Conservation (phyloP, 2,329 filamentous ascomycete genomes). For the Lecanicillium sp. region DNA sequence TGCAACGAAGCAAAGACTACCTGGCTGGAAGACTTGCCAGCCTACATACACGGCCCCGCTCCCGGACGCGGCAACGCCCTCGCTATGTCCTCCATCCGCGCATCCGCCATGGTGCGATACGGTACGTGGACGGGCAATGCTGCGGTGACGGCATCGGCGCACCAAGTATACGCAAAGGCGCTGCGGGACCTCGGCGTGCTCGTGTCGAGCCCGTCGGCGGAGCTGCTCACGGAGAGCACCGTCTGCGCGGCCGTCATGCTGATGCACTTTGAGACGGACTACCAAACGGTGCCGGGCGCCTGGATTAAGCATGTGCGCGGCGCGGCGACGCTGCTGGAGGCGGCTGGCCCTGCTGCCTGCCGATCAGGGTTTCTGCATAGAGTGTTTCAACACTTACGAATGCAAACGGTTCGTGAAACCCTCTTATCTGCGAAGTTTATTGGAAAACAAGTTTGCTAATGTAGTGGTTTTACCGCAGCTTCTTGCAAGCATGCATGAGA, state of each 20-base stretch:
- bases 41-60: not conserved
- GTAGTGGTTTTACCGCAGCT: slow-evolving; percentile 4
- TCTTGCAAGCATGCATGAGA: slow-evolving; percentile 3
- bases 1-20: not conserved
- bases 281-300: slow-evolving; percentile 1
- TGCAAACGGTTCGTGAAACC: too few species aligned
- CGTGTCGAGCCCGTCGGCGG: not conserved
- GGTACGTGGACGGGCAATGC: slow-evolving; percentile 3
- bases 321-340: slow-evolving; percentile 2
- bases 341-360: slow-evolving; percentile 1
- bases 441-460: too few species aligned
- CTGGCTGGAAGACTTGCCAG: slow-evolving; percentile 3
- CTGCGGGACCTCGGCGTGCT: not conserved
- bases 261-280: slow-evolving; percentile 5
- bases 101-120: slow-evolving; percentile 6
- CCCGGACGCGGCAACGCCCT: not conserved
- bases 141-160: slow-evolving; percentile 1
- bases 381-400: slow-evolving; percentile 2
- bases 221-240: not conserved
- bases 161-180: slow-evolving; percentile 2
- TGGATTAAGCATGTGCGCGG: slow-evolving; percentile 5
- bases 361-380: not conserved
- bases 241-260: slow-evolving; percentile 7
- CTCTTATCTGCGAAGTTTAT: too few species aligned
- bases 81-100: slow-evolving; percentile 4